Evolutionary conservation across 805 yeast genomes (phyloP).

Genomic region (Kazachstania psychrophila): DNA sequence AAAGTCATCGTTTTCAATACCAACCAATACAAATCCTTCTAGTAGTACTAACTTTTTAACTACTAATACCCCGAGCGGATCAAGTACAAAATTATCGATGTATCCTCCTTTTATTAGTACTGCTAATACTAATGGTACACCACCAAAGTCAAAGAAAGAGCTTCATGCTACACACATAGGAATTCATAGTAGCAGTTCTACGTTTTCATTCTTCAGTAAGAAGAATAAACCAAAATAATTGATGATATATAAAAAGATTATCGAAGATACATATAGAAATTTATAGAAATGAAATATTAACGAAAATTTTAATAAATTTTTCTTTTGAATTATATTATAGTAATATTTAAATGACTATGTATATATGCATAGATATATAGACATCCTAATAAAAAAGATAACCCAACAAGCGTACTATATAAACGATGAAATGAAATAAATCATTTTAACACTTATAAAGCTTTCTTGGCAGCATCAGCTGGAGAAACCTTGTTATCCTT

Average conservation of each 20-base stretch:
- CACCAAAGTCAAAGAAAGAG: slow-evolving; percentile 8
- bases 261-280: slow-evolving; percentile 1
- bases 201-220: slow-evolving; percentile 17
- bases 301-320: too few relatives aligned
- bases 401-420: too few relatives aligned
- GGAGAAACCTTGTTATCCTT: slow-evolving; percentile 93
- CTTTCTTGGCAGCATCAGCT: slow-evolving; percentile 95
- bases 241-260: too few relatives aligned
- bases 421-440: too few relatives aligned
- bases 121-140: slow-evolving; percentile 9
- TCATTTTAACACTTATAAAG: slow-evolving; percentile 38
- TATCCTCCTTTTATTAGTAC: slow-evolving; percentile 10
- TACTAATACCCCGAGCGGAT: neutral
- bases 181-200: slow-evolving; percentile 3
- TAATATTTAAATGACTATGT: neutral
- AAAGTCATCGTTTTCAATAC: slow-evolving; percentile 11
- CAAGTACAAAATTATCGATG: slow-evolving; percentile 6
- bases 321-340: too few relatives aligned
- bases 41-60: neutral
- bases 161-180: neutral
- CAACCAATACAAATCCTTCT: neutral
- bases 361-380: neutral
- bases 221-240: slow-evolving; percentile 9
- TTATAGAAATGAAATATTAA: neutral
- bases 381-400: neutral